Evolutionary conservation across 1,284 basidiomycete genomes (phyloP), one percentile per base, ranked within the genome.

Genomic region (Tetrapyrgos nigripes): DNA sequence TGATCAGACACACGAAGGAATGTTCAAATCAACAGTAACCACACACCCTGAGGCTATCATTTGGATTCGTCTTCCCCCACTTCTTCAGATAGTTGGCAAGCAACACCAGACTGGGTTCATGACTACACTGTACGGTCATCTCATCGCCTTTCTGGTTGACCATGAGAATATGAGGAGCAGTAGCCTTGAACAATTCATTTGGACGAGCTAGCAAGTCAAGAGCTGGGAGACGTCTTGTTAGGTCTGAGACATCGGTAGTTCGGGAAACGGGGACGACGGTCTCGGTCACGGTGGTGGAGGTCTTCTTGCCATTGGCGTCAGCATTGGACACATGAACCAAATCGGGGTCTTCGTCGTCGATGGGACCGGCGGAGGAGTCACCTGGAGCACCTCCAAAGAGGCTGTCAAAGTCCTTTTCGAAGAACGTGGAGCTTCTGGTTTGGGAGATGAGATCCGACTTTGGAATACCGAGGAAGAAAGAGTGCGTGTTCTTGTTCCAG

Each of bases 1-100:
- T n/a, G 28, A 3, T n/a, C 21, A 54, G 9, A 19, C 35, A 26
- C 35, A n/a, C 17, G n/a, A 19, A 2, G 24, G 2, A 26, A 9
- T 5, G n/a, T 1, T 28, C 26, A n/a, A 48, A 31, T 17, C 14
- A 33, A 17, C 19, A 24, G 4, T 23, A 47, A 49, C 9, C 19
- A 14, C 57, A 49, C 52, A 76, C 73, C 62, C 64, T 69, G 35
- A 63, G 26, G 48, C 63, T 68, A 59, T 73, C 72, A 50, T 70
- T 68, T 4, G 57, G 51, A 51, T 73, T 73, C 14, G 61, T 52
- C 50, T 67, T 73, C 1, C 65, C 70, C 73, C 74, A 76, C 57
- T 72, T 76, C 17, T 68, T 70, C 55, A 77, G 59, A 58, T 78
- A 78, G 8, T 64, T 51, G 19, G 63, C 64, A n/a, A 78, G 54